A percentile compares a stretch with the other conserved stretches of the same genome.
phyloP scores from a whole-genome alignment of 352 stramenopile species.

The Ophiocytium majus region DNA sequence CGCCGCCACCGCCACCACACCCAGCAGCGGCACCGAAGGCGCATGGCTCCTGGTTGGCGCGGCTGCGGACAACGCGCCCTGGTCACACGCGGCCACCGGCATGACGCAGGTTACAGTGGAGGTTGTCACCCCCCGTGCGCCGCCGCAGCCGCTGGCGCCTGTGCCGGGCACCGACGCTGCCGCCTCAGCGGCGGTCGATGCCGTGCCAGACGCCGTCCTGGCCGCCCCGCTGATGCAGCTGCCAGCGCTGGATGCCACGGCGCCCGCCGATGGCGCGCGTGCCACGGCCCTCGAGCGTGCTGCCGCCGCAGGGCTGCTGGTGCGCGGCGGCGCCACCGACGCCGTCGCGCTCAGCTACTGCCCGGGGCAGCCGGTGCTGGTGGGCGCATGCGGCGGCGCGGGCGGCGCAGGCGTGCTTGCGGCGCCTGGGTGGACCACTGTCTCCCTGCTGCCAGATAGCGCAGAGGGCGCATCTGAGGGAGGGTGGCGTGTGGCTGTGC shows the following conservation, averaged over 20 bases:
- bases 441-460: background rate
- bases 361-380: background rate
- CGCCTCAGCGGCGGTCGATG: background rate
- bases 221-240: background rate
- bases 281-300: too few relatives aligned
- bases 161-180: background rate
- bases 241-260: background rate
- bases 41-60: background rate
- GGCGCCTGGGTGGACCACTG: background rate
- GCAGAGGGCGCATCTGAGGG: background rate
- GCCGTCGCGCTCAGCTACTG: background rate
- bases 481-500: background rate
- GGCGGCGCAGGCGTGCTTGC: too few relatives aligned
- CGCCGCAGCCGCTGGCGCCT: background rate
- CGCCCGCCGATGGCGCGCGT: background rate
- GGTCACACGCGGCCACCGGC: too few relatives aligned
- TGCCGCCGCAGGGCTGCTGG: background rate
- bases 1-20: background rate
- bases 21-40: background rate
- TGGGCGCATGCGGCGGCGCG: background rate
- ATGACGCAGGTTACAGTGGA: too few relatives aligned
- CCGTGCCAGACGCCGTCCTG: background rate
- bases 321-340: background rate
- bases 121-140: too few relatives aligned
- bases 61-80: background rate